Conservation (phyloP, 331 rosid species). For the Malus hybrid region DNA sequence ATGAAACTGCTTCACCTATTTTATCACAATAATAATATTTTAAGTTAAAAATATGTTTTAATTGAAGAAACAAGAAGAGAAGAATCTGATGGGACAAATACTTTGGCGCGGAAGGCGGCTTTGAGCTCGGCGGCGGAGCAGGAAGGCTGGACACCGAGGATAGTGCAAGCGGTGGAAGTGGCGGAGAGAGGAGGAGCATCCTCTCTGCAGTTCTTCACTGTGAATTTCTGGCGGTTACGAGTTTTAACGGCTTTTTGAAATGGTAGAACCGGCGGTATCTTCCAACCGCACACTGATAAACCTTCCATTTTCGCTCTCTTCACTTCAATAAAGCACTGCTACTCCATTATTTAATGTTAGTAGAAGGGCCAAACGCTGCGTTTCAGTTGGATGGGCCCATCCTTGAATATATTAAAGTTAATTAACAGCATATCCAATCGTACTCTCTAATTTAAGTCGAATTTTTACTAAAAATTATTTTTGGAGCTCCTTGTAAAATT, state of each 20-base stretch:
- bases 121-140: conserved; percentile 60
- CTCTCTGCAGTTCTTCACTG: conserved; percentile 21
- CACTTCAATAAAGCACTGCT: neutral
- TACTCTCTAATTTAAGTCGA: too few species aligned
- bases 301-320: conserved; percentile 9
- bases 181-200: conserved; percentile 35
- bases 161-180: conserved; percentile 47
- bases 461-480: too few species aligned
- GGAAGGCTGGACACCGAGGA: conserved; percentile 58
- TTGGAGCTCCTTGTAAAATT: too few species aligned
- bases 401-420: neutral
- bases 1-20: conserved; percentile 83
- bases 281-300: conserved; percentile 15
- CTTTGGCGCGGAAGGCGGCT: conserved; percentile 86
- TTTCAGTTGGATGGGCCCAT: neutral
- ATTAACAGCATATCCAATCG: too few species aligned
- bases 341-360: neutral
- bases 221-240: neutral
- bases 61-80: neutral
- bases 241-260: conserved; percentile 23
- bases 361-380: neutral
- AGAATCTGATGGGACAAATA: neutral
- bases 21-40: neutral
- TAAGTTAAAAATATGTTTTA: neutral
- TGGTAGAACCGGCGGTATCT: conserved; percentile 3